These are phyloP conservation scores for Sarocladiaceae sp. DNA, from an alignment of 2,329 filamentous ascomycete genomes.

Conservation along the genomic window DNA sequence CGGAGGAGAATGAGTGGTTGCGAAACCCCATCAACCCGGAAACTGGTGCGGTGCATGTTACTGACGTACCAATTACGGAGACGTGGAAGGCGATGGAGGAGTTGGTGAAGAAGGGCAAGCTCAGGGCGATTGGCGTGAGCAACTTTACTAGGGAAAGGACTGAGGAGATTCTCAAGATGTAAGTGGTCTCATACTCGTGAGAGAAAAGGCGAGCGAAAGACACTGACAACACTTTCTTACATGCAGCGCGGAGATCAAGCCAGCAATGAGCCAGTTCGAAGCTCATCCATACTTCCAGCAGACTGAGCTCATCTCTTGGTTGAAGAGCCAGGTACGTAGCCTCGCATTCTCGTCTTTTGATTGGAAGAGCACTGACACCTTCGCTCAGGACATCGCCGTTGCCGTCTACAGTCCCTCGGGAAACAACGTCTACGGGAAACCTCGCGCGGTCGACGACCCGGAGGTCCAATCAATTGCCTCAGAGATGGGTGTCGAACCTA, in stretches of 20 bases:
- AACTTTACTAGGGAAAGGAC: slow-evolving; percentile 54
- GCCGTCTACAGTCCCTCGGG: slow-evolving; percentile 60
- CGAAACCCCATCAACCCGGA: slow-evolving; percentile 34
- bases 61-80: slow-evolving; percentile 33
- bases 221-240: neutral
- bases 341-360: neutral
- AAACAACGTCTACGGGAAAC: slow-evolving; percentile 40
- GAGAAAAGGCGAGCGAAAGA: neutral
- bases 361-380: neutral
- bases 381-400: slow-evolving; percentile 41
- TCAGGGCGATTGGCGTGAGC: slow-evolving; percentile 53
- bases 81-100: slow-evolving; percentile 14
- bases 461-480: slow-evolving; percentile 49
- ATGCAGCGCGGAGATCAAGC: slow-evolving; percentile 39
- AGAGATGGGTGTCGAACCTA: slow-evolving; percentile 45
- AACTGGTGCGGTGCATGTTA: slow-evolving; percentile 38
- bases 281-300: slow-evolving; percentile 43
- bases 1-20: slow-evolving; percentile 36
- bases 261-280: slow-evolving; percentile 48
- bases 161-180: slow-evolving; percentile 37
- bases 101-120: slow-evolving; percentile 39
- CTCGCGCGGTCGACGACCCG: slow-evolving; percentile 38
- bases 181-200: slow-evolving; percentile 24
- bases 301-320: slow-evolving; percentile 38
- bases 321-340: slow-evolving; percentile 5